Base-by-base conservation (phyloP, 805 yeast species). In the Zygoascus bituminiphila region DNA sequence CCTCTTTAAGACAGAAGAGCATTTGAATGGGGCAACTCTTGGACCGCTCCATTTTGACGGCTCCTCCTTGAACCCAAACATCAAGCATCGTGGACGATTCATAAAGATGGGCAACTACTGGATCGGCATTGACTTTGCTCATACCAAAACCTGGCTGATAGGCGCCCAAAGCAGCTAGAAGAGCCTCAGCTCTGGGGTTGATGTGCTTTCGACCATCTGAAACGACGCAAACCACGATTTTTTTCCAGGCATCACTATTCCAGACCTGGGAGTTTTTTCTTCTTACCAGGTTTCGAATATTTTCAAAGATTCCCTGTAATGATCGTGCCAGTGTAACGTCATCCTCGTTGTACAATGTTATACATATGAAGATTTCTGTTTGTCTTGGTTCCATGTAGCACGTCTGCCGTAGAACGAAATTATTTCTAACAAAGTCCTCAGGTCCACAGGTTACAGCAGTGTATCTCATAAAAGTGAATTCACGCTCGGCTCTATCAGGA, bases 211-310 rank as follows among this genome's bases (percentile, higher is more conserved):
- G 79, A 52, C 98, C 98, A 68, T 91, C 98, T 51, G 89, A 84
- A 12, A 91, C 89, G 25, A 91, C 78, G 56, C 87, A 79, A 17
- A 93, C 93, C 9, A 88, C 96, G 29, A 91, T 80, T 60, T 88
- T 91, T 57, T 89, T 88, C 98, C 98, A 91, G 0, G 95, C 80
- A 50, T 87, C 95, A 40, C 79, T 79, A n/a, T 98, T 98, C 98
- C 98, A 91, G 1, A 80, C 75, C 12, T 78, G 75, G 1, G 85
- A 78, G 19, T 72, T 63, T 52, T 80, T 75, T 26, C 81, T 72
- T 52, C 84, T 75, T 46, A 80, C 75, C 60, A 93, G 72, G 63
- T 88, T 82, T 53, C 79, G 74, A 54, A 91, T 83, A 63, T 93
- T 91, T 50, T 86, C 85, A 70, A 91, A 87, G 10, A 88, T 86